phyloP scores from a whole-genome alignment of 2,329 filamentous ascomycete species.

The Cladophialophora exuberans region DNA sequence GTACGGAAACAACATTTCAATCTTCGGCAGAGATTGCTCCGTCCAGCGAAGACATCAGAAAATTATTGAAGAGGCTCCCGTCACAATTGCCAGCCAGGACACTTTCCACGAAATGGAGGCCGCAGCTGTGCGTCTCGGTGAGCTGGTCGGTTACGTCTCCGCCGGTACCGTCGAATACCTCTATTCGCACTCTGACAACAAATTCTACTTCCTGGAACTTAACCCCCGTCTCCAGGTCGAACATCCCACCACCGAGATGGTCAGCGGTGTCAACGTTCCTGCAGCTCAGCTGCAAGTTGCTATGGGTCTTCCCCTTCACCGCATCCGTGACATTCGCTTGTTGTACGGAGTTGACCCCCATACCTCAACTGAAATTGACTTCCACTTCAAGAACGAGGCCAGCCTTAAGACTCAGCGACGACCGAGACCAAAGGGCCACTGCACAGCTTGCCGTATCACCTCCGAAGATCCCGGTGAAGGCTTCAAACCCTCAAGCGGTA shows the following conservation, averaged over 20 bases:
- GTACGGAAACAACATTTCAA: constrained; percentile 99
- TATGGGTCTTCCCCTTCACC: constrained; percentile 95
- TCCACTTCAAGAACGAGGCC: constrained; percentile 87
- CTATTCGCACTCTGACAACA: constrained; percentile 96
- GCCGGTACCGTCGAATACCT: constrained; percentile 98
- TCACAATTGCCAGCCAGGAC: constrained; percentile 85
- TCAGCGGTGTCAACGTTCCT: constrained; percentile 94
- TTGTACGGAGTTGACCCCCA: constrained; percentile 95
- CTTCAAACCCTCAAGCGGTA: constrained; percentile 99
- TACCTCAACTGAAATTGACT: constrained; percentile 85
- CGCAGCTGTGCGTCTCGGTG: constrained; percentile 89
- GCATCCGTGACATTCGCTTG: constrained; percentile 93
- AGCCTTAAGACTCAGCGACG: constrained; percentile 84
- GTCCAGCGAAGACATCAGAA: constrained; percentile 98
- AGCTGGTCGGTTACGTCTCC: constrained; percentile 95
- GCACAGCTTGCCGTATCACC: constrained; percentile 97
- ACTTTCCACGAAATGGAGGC: constrained; percentile 98
- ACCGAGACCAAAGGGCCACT: constrained; percentile 93
- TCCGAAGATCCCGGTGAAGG: constrained; percentile 98
- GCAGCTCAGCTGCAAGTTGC: constrained; percentile 98
- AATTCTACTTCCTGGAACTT: constrained; percentile 98
- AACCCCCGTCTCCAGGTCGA: constrained; percentile 99
- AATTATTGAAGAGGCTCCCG: constrained; percentile 98
- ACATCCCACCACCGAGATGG: constrained; percentile 99
- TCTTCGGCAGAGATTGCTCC: constrained; percentile 98